Percentiles rank a stretch among this genome's conserved stretches.
These are phyloP conservation scores for Pyrrhoderma lamaoense DNA, from an alignment of 1,284 basidiomycete species.

Conservation along the genomic window DNA sequence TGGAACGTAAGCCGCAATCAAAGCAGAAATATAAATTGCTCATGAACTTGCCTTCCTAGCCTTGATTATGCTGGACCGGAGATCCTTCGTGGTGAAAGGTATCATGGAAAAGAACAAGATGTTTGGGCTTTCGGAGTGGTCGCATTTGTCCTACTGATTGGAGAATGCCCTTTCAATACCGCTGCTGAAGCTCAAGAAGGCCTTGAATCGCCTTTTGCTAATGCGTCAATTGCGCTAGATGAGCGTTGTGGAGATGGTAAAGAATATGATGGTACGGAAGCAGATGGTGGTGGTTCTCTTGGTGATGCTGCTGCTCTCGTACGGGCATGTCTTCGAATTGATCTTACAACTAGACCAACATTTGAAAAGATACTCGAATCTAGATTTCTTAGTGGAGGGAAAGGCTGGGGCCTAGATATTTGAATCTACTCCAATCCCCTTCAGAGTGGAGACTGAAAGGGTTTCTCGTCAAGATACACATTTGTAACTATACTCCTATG, in stretches of 20 bases:
- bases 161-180: constrained; percentile 91
- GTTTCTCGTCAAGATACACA: constrained; percentile 1
- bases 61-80: constrained; percentile 96
- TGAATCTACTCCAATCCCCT: constrained; percentile 17
- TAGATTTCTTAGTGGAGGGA: constrained; percentile 66
- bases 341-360: constrained; percentile 66
- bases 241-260: constrained; percentile 69
- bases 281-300: constrained; percentile 73
- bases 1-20: constrained; percentile 62
- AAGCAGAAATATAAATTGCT: constrained; percentile 8
- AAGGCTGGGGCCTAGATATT: constrained; percentile 46
- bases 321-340: constrained; percentile 69
- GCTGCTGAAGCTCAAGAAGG: constrained; percentile 80
- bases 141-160: constrained; percentile 90
- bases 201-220: constrained; percentile 64
- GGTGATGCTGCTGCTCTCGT: constrained; percentile 78
- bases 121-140: constrained; percentile 99
- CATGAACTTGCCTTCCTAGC: constrained; percentile 37
- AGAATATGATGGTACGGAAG: constrained; percentile 62
- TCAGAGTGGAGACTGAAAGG: not conserved
- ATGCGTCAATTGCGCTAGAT: constrained; percentile 64
- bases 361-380: constrained; percentile 75
- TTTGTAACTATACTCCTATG: too few relatives aligned
- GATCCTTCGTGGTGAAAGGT: constrained; percentile 90
- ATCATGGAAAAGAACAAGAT: constrained; percentile 94